Evolutionary conservation across 345 rosid genomes (phyloP), one percentile per base, ranked within the genome.

Genomic region (Syzygium grande): DNA sequence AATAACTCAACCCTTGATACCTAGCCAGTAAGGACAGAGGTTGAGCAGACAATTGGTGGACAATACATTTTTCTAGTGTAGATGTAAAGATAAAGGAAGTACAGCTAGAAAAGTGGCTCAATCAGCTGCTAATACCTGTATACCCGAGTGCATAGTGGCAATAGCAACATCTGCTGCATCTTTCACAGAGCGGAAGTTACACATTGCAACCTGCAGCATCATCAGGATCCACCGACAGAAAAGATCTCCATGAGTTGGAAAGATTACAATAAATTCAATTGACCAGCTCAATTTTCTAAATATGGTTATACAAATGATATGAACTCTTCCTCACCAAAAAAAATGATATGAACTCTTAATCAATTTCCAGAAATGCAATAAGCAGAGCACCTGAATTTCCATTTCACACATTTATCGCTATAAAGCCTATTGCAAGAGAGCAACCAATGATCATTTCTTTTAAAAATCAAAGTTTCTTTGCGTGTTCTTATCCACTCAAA

Each of bases 121-220:
- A 68, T 88, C 61, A 80, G 86, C 84, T 77, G 90, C 84, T 86
- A 77, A 85, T 84, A 97, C 99, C 97, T 95, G 99, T 91, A 97
- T 95, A 84, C 99, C 99, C 87, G 96, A 92, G 90, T 91, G 84
- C 99, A 97, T 95, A 68, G 96, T 88, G 83, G 95, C 97, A 94
- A 96, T 96, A 53, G 99, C 97, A 90, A 97, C 99, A 88, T 97
- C 98, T 88, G 99, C 99, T 58, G 99, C 99, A 93, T 95, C 99
- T 91, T 97, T 96, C 61, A 97, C 89, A 41, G 99, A 91, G 51
- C 98, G 98, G 87, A 96, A 97, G 92, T 95, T 97, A 88, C 98
- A 97, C 95, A 94, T 92, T 89, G 99, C 99, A 87, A 96, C 99
- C 99, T 97, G 94, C 61, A 93, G 87, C 84, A 86, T 90, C 27